These are phyloP conservation scores for Ramaria sp. DNA, from an alignment of 768 basidiomycete species.

Conservation along the genomic window DNA sequence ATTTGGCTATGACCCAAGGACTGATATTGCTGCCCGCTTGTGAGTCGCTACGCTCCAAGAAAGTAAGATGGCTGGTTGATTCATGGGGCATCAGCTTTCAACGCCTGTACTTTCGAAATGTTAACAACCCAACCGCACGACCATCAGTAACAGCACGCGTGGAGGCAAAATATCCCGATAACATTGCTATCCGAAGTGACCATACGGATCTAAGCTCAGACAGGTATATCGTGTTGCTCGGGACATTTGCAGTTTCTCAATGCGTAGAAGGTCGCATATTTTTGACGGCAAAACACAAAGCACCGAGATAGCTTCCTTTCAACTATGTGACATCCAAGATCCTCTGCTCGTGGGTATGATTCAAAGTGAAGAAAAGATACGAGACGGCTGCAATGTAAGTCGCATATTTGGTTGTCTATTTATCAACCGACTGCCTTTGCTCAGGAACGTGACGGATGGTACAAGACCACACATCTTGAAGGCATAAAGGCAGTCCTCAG, in stretches of 20 bases:
- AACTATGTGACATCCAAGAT: constrained; percentile 87
- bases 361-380: constrained; percentile 53
- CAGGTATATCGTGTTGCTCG: neutral
- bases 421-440: neutral
- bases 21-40: constrained; percentile 63
- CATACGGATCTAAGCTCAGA: neutral
- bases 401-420: too few species aligned
- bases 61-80: neutral
- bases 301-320: constrained; percentile 86
- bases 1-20: constrained; percentile 84
- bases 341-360: constrained; percentile 77
- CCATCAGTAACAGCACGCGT: constrained; percentile 60
- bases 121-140: constrained; percentile 67
- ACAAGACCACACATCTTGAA: constrained; percentile 60
- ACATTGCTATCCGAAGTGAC: neutral
- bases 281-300: constrained; percentile 79
- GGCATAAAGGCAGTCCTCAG: constrained; percentile 77
- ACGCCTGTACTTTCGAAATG: constrained; percentile 81
- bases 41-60: constrained; percentile 29
- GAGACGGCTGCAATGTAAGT: constrained; percentile 67
- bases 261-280: constrained; percentile 49
- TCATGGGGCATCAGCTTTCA: constrained; percentile 55
- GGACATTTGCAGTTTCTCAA: neutral
- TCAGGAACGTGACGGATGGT: constrained; percentile 88
- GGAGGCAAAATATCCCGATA: constrained; percentile 5